phyloP scores from a whole-genome alignment of 78 protist genomes.

The Dictyostelium brefeldianum region DNA sequence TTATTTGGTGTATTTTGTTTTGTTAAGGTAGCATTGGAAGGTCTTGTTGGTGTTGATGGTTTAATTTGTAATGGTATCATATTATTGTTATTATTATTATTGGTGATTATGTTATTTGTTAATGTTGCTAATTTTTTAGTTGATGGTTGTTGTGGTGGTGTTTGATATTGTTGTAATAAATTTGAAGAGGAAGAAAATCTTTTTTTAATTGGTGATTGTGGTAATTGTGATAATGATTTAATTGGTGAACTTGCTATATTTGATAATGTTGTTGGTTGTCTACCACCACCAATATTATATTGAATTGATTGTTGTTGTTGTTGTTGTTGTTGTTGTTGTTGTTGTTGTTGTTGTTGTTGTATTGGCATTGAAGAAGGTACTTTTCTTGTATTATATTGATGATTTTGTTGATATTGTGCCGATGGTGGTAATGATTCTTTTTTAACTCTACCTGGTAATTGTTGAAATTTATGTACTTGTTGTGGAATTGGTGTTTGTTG shows the following conservation, averaged over 20 bases:
- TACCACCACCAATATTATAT: no score
- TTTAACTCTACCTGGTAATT: not conserved
- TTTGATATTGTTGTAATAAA: not conserved
- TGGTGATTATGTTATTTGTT: not conserved
- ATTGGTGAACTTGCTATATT: conserved; percentile 38
- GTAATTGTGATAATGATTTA: not conserved
- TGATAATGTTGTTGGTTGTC: conserved; percentile 9
- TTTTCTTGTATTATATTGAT: conserved; percentile 41
- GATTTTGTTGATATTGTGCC: conserved; percentile 31
- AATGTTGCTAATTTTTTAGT: not conserved
- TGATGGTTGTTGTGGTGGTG: conserved; percentile 8
- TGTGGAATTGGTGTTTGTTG: conserved; percentile 11
- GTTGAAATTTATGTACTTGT: not conserved
- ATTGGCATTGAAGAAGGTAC: not conserved
- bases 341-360: not conserved
- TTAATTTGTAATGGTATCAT: not conserved
- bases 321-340: not conserved
- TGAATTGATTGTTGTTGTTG: not conserved
- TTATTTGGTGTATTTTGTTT: conserved; percentile 36
- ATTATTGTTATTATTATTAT: not conserved
- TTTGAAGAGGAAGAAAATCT: not conserved
- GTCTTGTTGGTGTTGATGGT: conserved; percentile 52
- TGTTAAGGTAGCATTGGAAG: not conserved
- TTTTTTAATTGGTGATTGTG: conserved; percentile 8
- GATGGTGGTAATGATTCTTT: conserved; percentile 29